Evolutionary conservation across 208 protist genomes (phyloP), one percentile per base, ranked within the genome.

Genomic region (Crithidia sp.): DNA sequence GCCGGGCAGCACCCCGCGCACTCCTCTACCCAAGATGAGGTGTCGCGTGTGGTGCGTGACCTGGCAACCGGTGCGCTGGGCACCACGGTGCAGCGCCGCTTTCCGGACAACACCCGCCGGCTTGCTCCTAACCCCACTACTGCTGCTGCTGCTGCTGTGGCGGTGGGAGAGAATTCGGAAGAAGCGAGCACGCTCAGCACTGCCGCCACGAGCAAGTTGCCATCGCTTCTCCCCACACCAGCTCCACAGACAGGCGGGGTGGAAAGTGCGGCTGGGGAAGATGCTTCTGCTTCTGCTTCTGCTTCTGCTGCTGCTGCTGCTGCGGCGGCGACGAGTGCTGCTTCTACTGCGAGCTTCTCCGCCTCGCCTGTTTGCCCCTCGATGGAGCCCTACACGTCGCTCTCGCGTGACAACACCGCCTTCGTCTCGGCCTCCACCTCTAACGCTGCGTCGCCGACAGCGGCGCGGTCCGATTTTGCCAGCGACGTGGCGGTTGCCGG

Each of bases 341-440:
- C 28, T 1, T 28, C 28, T 28, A 28, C 28, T 1, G 28, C 28
- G 28, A 28, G 28, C 28, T 28, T 28, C 28, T 28, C 19, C 40
- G 19, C 52, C 7, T 66, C 71, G 8, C 39, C 64, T 3, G 67
- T 73, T 17, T 81, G 76, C 57, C 76, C 76, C 2, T 81, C 76
- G 37, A 76, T 81, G 76, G 67, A 60, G 28, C 57, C 76, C 4
- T 70, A 62, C 76, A 76, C 61, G 17, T 55, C 40, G 5, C 12
- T 37, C 37, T 61, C 56, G n/a, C 43, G 56, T 2, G 45, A 63
- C 41, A 45, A 17, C 56, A 44, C 47, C 57, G 4, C 39, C 37
- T 47, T 17, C 43, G 44, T 4, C 44, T n/a, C 58, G 7, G 12
- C 12, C 43, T 5, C 63, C 28, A 2, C 55, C 8, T 10, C 68